Base-by-base conservation (phyloP, 2,329 filamentous ascomycete species). In the Tolypocladium album region DNA sequence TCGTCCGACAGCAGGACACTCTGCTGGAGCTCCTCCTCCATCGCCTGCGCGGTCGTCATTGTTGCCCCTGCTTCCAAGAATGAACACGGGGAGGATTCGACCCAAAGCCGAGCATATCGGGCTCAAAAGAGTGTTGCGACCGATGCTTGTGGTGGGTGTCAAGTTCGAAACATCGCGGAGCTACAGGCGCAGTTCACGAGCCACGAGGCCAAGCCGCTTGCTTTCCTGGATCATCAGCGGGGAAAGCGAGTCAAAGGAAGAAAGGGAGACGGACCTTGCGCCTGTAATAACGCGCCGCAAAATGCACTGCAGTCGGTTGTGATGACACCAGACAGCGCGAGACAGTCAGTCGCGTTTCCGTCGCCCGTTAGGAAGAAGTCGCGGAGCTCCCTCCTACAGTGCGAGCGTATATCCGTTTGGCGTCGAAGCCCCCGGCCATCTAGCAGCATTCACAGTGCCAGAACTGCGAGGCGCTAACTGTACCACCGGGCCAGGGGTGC, bases 1-100 rank as follows among this genome's bases (percentile, higher is more conserved):
- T 78, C 78, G 60, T 81, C 79, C 7, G 80, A 81, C 60, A 79
- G 74, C 64, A 80, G 73, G 52, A 78, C 78, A 68, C 80, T 83
- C 66, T 82, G 79, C 66, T 83, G 82, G 60, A 83, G 74, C 69
- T 84, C 79, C 61, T 85, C 81, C 68, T 84, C 78, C 73, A 82
- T 83, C 57, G 78, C 74, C 66, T 82, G 81, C 59, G 78, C 76
- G 66, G 77, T 82, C 58, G 77, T 71, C 79, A 82, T 82, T 55
- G 64, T 72, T 65, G 66, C 65, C 64, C 63, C 64, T 66, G 64
- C 66, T 65, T 67, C 64, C 62, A 61, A 61, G 63, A 62, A 64
- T 64, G 60, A 61, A 59, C 61, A 56, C 31, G 55, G 58, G 60
- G 61, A 47, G 58, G 58, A 40, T 60, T 47, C 57, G 50, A 57